Base-by-base conservation (phyloP, 192 early-diverging fungal species). In the Coemansia guatemalensis region DNA sequence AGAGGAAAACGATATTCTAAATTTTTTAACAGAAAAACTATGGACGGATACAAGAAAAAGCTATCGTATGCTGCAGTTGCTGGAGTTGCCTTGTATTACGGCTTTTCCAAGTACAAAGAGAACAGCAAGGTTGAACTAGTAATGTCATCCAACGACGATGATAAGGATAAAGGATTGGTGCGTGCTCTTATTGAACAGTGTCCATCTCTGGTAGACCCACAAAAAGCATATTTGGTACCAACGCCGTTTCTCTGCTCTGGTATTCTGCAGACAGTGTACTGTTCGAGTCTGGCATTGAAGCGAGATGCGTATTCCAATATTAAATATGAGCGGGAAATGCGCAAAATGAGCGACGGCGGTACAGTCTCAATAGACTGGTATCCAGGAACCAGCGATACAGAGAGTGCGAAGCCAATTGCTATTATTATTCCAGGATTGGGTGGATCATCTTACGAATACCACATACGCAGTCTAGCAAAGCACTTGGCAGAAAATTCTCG, bases 371-470 rank as follows among this genome's bases (percentile, higher is more conserved):
- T 96, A 17, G 96, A 98, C 76, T 98, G 93, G 94, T 82, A 86
- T 7, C 90, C 90, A 6, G 58, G 67, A 6, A 55, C 68, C 12
- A 67, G 74, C n/a, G 71, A 78, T 29, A 85, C 77, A 4, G 49
- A 24, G 20, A 12, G 53, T 27, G 22, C 14, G 12, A 26, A 54
- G 56, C 92, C 92, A 0, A 90, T 88, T 33, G 64, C 93, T 21
- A 82, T 98, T 9, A 79, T 94, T 8, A 69, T 93, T 17, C 91
- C 96, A 55, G 94, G 96, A 2, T 67, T 98, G 50, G 95, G 93
- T 25, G 96, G 96, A n/a, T 92, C 92, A 30, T 90, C 88, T 6
- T 88, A 93, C 70, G 94, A 96, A 72, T 87, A 87, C n/a, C 95
- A 95, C 60, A 85, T 98, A 18, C 86, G 88, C 14, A 82, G 87